Base-by-base conservation (phyloP, 2,329 filamentous ascomycete genomes). In the Ceratocystis destructans region DNA sequence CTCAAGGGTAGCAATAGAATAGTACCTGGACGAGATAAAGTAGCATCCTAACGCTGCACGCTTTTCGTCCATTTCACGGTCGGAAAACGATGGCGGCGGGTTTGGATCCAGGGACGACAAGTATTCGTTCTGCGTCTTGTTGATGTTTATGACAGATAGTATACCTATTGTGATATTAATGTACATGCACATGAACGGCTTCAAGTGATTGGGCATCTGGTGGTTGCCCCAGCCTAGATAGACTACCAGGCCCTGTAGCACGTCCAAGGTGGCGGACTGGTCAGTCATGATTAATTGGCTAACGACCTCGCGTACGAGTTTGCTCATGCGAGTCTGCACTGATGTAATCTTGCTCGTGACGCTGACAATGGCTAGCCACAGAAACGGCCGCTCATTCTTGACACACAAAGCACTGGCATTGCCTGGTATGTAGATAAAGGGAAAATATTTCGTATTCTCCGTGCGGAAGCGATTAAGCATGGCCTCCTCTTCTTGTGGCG, bases 361-460 rank as follows among this genome's bases (percentile, higher is more conserved):
- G 0, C 73, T 71, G 73, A 76, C 76, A 15, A 77, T 73, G 12
- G 73, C 73, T 20, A 75, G 67, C 75, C 76, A 78, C 7, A 76
- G 67, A 33, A 77, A 77, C 0, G 76, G 76, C 57, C 72, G 71
- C 15, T 75, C 69, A 5, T 68, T 64, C 15, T 72, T 73, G 1
- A 78, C 66, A 59, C 71, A 69, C 5, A 63, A 65, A 5, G 72
- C 67, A 25, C 53, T 64, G 17, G 70, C 68, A 2, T 66, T 67
- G 0, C 15, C 33, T 5, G 69, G 69, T 31, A 74, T 68, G 59
- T 71, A 65, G 20, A 73, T 53, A 41, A 72, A 71, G 0, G 75
- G 75, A 5, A 76, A 71, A 20, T 71, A 68, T 61, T 65, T 67
- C 12, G 73, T 62, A 31, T 73, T 72, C 44, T 70, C 68, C 4